Conservation (phyloP, 139 green algal genomes). For the Chlamydomonas urium region DNA sequence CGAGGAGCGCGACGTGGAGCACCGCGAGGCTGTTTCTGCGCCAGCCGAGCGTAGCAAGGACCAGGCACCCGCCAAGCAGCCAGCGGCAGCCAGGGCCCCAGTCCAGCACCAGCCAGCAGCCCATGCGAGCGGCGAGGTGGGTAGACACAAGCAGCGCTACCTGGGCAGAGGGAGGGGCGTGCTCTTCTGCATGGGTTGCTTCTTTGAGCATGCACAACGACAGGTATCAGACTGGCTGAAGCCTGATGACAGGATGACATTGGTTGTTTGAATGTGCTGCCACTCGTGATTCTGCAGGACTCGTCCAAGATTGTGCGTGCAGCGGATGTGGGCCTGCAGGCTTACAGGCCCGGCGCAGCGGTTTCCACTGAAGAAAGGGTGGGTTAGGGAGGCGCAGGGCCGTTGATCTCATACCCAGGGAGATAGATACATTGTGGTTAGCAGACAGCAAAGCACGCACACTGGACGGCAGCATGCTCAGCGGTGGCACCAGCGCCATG, state of each 20-base stretch:
- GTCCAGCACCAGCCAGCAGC: neutral
- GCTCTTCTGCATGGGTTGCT: neutral
- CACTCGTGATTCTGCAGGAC: neutral
- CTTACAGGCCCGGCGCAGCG: slow-evolving; percentile 50
- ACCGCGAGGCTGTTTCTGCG: neutral
- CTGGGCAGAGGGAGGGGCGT: no score
- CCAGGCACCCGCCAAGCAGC: neutral
- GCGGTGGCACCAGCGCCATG: no score
- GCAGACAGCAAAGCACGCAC: no score
- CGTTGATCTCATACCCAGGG: no score
- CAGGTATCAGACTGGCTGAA: neutral
- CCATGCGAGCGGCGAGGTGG: neutral
- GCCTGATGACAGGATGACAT: neutral
- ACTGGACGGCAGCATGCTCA: no score
- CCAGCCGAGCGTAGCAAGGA: neutral
- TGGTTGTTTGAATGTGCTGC: neutral
- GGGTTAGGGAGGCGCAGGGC: slow-evolving; percentile 12
- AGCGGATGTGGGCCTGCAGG: slow-evolving; percentile 63
- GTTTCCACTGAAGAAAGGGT: slow-evolving; percentile 40
- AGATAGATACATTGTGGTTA: no score
- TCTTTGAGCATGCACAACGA: neutral
- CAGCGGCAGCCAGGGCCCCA: neutral
- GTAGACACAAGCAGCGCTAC: neutral
- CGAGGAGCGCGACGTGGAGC: neutral
- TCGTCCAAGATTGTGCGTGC: slow-evolving; percentile 60